Conservation (phyloP, 225 moss, liverwort and hornwort species). For the Lunularia cruciata region DNA sequence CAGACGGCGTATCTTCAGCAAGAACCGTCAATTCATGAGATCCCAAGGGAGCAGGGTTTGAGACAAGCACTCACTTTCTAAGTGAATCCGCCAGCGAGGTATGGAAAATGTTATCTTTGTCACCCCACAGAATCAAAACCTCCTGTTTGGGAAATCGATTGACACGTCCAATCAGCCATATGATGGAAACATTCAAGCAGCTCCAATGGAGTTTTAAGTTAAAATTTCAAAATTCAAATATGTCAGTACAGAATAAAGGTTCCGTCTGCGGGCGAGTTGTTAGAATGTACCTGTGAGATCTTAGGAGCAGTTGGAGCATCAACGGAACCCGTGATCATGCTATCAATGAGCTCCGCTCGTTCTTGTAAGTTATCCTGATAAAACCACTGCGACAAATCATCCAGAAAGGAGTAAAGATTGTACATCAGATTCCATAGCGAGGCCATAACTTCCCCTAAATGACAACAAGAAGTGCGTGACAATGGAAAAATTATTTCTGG, state of each 20-base stretch:
- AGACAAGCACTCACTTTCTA: conserved; percentile 22
- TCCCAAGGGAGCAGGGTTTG: neutral
- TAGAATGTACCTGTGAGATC: conserved; percentile 41
- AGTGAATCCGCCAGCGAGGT: conserved; percentile 31
- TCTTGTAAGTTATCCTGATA: conserved; percentile 9
- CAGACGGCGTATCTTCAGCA: too few relatives aligned
- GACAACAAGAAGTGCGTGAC: too few relatives aligned
- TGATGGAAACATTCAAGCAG: too few relatives aligned
- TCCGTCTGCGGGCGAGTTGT: too few relatives aligned
- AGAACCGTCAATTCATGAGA: too few relatives aligned
- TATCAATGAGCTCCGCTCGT: conserved; percentile 36
- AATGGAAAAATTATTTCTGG: too few relatives aligned
- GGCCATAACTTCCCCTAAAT: too few relatives aligned
- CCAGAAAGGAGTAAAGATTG: neutral
- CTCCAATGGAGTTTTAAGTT: too few relatives aligned
- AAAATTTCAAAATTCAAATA: too few relatives aligned
- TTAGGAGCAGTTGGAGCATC: conserved; percentile 37
- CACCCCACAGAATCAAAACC: conserved; percentile 48
- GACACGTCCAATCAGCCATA: neutral
- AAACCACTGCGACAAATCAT: conserved; percentile 33
- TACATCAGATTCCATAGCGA: neutral
- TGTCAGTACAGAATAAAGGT: too few relatives aligned
- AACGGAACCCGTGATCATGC: conserved; percentile 40
- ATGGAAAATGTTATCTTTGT: conserved; percentile 41
- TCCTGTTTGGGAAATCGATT: conserved; percentile 24